These are phyloP conservation scores for Omphalea diandra DNA, from an alignment of 441 rosid species.

Conservation along the genomic window DNA sequence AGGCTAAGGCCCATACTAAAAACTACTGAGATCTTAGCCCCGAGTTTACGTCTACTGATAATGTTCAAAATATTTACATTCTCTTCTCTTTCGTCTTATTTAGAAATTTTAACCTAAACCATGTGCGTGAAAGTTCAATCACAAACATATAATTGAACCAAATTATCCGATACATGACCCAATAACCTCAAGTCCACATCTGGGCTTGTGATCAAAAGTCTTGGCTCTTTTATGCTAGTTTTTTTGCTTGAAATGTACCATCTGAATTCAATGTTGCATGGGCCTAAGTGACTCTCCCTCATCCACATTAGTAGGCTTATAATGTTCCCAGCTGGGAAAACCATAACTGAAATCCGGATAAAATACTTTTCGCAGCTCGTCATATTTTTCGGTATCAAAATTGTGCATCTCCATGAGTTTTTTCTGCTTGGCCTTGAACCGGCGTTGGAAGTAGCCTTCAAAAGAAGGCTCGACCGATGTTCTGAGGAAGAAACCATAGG, in stretches of 20 bases:
- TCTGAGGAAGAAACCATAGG: conserved; percentile 70
- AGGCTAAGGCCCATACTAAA: neutral
- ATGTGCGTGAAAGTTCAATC: neutral
- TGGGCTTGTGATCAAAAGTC: neutral
- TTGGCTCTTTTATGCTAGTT: neutral
- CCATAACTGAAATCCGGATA: conserved; percentile 5
- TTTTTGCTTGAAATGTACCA: neutral
- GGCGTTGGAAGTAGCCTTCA: conserved; percentile 75
- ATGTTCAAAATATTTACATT: too few species aligned
- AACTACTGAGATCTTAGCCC: neutral
- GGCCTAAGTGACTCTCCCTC: neutral
- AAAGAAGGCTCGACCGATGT: conserved; percentile 84
- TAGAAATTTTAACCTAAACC: neutral
- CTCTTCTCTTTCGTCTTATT: too few species aligned
- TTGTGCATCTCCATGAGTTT: conserved; percentile 41
- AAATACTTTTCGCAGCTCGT: conserved; percentile 44
- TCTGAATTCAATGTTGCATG: neutral
- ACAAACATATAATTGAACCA: neutral
- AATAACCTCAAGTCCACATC: neutral
- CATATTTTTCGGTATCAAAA: conserved; percentile 56
- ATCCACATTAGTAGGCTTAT: neutral
- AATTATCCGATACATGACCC: neutral
- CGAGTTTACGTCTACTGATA: neutral
- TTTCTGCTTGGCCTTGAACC: conserved; percentile 61
- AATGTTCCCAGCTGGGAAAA: neutral